Evolutionary conservation across 1,284 basidiomycete species (phyloP), one percentile per base, ranked within the genome.

Genomic region (Fomitopsis palustris): DNA sequence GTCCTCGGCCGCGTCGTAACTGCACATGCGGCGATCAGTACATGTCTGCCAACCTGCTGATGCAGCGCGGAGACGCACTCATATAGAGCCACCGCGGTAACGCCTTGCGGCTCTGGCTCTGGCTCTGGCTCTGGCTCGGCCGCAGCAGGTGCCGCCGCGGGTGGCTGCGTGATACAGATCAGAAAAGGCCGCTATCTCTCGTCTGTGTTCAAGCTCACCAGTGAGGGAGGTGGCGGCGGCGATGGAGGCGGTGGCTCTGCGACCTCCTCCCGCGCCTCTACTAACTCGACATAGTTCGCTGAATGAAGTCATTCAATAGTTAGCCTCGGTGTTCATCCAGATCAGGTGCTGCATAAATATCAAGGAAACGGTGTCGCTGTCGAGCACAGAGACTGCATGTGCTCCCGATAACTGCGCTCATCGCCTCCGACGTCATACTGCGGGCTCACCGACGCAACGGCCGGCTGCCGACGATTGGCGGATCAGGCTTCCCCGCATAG

Each of bases 1-100:
- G 65, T 94, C 93, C 70, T 96, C 94, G 0, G 84, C 85, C 0
- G 92, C 91, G 14, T 92, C 90, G 67, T 96, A 95, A 64, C 89
- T 93, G 62, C 3, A 57, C 14, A 43, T 0, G 41, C 21, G 56
- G 37, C 25, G 37, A 55, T 49, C 54, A 42, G 17, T 27, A 41
- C 47, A 33, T 38, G 21, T 19, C 10, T 33, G 29, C 16, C 55
- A 17, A 39, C 58, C 49, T 47, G 10, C 19, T 41, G 19, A 16
- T 25, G 39, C 55, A 33, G 53, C 21, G 19, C 27, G 33, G 53
- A 38, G 10, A 76, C 89, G 67, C 71, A 93, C 89, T 90, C 90
- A 70, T 93, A 95, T 16, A 89, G 63, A 0, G 90, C 93, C 53
- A 90, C 72, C 2, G 90, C 90, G n/a, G 82, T 77, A 31, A 87